These are phyloP conservation scores for Asparagopsis taxiformis DNA, from an alignment of 31 red algal species.

Conservation along the genomic window DNA sequence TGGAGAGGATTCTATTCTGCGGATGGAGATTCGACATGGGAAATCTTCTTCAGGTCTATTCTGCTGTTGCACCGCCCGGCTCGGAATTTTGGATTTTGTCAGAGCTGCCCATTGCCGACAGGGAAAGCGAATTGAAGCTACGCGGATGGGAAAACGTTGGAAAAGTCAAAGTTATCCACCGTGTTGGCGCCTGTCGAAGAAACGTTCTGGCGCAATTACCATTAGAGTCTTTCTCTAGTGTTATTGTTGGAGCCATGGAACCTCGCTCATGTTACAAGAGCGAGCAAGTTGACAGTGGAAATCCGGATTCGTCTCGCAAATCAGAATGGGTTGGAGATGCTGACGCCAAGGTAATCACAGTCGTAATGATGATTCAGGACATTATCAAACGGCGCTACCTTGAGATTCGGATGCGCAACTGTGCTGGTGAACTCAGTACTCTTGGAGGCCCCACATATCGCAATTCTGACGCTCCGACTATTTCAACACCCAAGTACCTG, in stretches of 20 bases:
- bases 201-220: constrained; percentile 56
- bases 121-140: constrained; percentile 37
- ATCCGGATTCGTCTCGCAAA: no score
- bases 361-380: constrained; percentile 60
- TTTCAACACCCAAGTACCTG: no score
- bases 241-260: constrained; percentile 54
- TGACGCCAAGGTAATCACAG: constrained; percentile 59
- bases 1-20: constrained; percentile 50
- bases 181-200: constrained; percentile 52
- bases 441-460: no score
- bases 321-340: constrained; percentile 30
- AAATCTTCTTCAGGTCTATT: constrained; percentile 63
- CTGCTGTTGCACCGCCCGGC: constrained; percentile 59
- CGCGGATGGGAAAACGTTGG: constrained; percentile 50
- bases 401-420: no score
- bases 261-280: no score
- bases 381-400: no score
- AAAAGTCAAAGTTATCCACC: constrained; percentile 48
- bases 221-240: constrained; percentile 64
- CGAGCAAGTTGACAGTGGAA: no score
- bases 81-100: constrained; percentile 72
- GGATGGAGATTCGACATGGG: constrained; percentile 74
- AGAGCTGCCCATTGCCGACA: constrained; percentile 44
- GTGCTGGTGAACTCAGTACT: no score
- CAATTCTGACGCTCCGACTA: no score